These are phyloP conservation scores for Phoma sp. DNA, from an alignment of 2,329 filamentous ascomycete genomes.

Conservation along the genomic window DNA sequence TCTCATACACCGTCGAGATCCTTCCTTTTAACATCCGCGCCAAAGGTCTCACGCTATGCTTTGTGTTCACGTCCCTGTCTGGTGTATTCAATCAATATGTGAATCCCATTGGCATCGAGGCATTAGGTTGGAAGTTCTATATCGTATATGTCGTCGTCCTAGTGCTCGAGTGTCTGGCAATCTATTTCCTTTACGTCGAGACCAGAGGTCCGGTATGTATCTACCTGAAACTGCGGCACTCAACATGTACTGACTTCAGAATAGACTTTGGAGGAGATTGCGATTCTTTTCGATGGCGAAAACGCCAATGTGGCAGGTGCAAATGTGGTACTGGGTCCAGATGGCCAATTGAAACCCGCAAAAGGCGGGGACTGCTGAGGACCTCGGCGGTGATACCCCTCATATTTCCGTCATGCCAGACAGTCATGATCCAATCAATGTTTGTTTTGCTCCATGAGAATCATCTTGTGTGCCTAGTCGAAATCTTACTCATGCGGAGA, in stretches of 20 bases:
- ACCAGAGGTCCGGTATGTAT: constrained; percentile 31
- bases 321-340: constrained; percentile 10
- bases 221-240: too few relatives aligned
- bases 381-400: too few relatives aligned
- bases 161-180: constrained; percentile 29
- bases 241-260: background rate
- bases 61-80: constrained; percentile 65
- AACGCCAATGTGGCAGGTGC: constrained; percentile 24
- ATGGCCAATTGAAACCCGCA: constrained; percentile 4
- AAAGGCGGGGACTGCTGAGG: constrained; percentile 3
- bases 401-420: too few relatives aligned
- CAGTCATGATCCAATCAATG: too few relatives aligned
- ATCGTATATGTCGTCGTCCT: constrained; percentile 41
- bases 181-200: constrained; percentile 36
- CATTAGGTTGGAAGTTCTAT: constrained; percentile 38
- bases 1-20: constrained; percentile 59
- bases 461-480: too few relatives aligned
- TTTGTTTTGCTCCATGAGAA: too few relatives aligned
- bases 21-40: constrained; percentile 56
- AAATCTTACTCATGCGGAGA: too few relatives aligned
- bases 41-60: constrained; percentile 53
- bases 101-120: constrained; percentile 54
- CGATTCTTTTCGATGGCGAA: constrained; percentile 27
- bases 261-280: constrained; percentile 30
- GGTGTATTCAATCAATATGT: constrained; percentile 63